phyloP scores from a whole-genome alignment of 371 early-diverging fungal genomes.

The Zancudomyces culisetae region DNA sequence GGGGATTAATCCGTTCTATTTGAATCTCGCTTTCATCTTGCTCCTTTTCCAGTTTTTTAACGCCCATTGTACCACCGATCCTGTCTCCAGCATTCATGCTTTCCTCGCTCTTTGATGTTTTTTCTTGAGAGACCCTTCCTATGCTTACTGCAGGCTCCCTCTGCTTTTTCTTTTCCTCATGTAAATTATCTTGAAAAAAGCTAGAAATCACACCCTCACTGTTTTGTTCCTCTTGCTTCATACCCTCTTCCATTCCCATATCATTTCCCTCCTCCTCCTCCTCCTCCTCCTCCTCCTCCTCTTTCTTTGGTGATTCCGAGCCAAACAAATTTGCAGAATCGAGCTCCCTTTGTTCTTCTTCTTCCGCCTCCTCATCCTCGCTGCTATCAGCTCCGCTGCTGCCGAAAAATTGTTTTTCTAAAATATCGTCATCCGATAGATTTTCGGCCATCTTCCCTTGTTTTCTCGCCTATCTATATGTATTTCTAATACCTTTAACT shows the following conservation, averaged over 20 bases:
- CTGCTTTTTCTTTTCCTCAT: too few relatives aligned
- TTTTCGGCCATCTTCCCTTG: conserved; percentile 6
- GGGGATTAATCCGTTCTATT: too few relatives aligned
- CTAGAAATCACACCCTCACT: not conserved
- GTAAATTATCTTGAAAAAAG: not conserved
- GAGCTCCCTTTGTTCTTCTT: not conserved
- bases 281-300: conserved; percentile 14
- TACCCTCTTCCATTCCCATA: not conserved
- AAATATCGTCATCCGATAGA: conserved; percentile 18
- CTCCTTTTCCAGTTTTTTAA: too few relatives aligned
- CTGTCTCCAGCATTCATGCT: too few relatives aligned
- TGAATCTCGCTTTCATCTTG: not conserved
- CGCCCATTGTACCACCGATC: too few relatives aligned
- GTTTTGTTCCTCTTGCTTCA: not conserved
- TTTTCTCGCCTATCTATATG: not conserved
- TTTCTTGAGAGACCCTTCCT: too few relatives aligned
- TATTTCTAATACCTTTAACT: too few relatives aligned
- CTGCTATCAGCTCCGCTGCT: conserved; percentile 20
- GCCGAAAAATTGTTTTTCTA: conserved; percentile 26
- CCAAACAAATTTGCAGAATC: not conserved
- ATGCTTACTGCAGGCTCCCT: too few relatives aligned
- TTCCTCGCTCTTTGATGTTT: too few relatives aligned
- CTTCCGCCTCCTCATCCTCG: conserved; percentile 1
- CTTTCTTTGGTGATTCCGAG: conserved; percentile 2
- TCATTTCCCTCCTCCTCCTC: conserved; percentile 12